Percentiles rank a stretch among this genome's conserved stretches.
phyloP scores from a whole-genome alignment of 148 eudicot species.

The Euryodendron excelsum region DNA sequence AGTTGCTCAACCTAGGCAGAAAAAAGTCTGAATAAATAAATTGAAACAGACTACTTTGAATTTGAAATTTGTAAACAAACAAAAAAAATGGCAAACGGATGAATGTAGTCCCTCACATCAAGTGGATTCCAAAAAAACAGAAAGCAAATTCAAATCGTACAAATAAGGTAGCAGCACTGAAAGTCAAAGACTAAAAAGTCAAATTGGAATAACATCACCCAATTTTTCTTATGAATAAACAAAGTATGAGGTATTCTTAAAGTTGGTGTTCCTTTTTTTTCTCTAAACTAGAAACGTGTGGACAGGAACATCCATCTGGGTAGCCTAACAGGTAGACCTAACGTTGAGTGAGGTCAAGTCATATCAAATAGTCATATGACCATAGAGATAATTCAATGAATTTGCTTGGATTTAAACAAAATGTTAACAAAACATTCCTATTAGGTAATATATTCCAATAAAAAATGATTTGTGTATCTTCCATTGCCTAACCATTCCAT shows the following conservation, averaged over 20 bases:
- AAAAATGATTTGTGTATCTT: background rate
- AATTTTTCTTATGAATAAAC: background rate
- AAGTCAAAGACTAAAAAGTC: background rate
- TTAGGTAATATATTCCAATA: background rate
- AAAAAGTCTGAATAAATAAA: background rate
- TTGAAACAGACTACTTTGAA: background rate
- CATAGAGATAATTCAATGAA: background rate
- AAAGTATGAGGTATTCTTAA: background rate
- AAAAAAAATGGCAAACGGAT: background rate
- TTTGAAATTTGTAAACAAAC: background rate
- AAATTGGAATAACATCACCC: background rate
- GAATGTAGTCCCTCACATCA: background rate
- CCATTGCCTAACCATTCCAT: background rate
- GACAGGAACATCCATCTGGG: background rate
- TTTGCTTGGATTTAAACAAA: background rate
- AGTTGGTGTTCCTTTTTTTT: background rate
- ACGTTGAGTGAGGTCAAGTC: background rate
- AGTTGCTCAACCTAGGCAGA: constrained; percentile 21
- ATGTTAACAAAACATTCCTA: background rate
- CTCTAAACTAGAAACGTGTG: background rate
- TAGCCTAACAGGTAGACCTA: background rate
- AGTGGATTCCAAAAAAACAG: background rate
- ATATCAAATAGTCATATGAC: background rate
- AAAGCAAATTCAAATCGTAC: background rate
- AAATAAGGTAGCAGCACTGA: background rate